Evolutionary conservation across 495 filamentous ascomycete genomes (phyloP).

Genomic region (Pyrenula aspistea): DNA sequence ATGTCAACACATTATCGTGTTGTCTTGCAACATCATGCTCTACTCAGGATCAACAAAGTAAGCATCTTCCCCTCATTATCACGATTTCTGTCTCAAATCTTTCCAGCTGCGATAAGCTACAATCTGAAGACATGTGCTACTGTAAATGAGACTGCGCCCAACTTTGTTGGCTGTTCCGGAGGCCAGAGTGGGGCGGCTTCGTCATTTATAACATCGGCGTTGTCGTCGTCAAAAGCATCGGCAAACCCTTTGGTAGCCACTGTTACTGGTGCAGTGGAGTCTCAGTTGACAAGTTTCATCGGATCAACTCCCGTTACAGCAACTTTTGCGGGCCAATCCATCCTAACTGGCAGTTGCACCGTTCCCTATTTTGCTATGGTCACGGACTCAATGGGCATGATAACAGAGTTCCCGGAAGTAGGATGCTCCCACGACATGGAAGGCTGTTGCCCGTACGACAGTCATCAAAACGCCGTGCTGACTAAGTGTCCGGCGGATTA

Average conservation of each 20-base stretch:
- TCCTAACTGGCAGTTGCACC: constrained; percentile 14
- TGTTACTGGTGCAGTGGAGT: neutral
- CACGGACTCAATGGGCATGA: constrained; percentile 5
- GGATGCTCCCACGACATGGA: constrained; percentile 11
- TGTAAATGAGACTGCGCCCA: constrained; percentile 13
- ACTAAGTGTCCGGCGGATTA: constrained; percentile 15
- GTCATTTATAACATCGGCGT: neutral
- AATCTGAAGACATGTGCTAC: constrained; percentile 7
- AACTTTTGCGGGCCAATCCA: constrained; percentile 7
- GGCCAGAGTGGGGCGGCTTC: neutral
- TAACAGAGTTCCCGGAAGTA: constrained; percentile 13
- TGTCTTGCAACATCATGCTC: constrained; percentile 11
- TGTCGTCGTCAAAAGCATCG: neutral
- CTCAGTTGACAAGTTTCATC: constrained; percentile 1
- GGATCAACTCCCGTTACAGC: constrained; percentile 6
- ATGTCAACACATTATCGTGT: constrained; percentile 9
- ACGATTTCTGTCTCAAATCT: constrained; percentile 1
- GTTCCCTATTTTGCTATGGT: constrained; percentile 7
- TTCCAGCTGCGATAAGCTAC: constrained; percentile 8
- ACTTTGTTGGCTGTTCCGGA: constrained; percentile 8
- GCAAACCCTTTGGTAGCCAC: neutral
- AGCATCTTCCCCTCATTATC: neutral
- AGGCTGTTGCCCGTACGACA: constrained; percentile 14
- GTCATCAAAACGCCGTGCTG: constrained; percentile 5
- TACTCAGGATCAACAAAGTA: constrained; percentile 10